Percentiles rank a stretch among this genome's conserved stretches.
These are phyloP conservation scores for Myochromella boudieri DNA, from an alignment of 768 basidiomycete genomes.

Conservation along the genomic window DNA sequence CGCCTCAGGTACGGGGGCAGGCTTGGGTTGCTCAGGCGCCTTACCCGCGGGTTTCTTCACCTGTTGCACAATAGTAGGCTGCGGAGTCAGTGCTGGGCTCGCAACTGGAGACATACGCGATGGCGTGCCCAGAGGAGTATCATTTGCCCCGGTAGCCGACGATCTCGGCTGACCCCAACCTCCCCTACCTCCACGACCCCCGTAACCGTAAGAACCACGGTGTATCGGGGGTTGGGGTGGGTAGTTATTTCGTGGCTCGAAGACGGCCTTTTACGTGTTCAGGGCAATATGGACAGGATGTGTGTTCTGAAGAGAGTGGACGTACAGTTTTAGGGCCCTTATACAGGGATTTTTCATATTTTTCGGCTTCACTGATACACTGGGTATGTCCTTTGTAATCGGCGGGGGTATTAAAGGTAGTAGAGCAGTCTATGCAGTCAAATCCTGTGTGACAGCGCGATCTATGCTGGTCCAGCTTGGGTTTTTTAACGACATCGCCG, in stretches of 20 bases:
- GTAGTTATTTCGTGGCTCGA: constrained; percentile 23
- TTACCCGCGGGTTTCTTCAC: constrained; percentile 11
- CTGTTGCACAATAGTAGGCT: constrained; percentile 12
- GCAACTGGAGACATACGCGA: constrained; percentile 35
- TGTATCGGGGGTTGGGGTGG: constrained; percentile 17
- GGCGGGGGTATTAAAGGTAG: constrained; percentile 70
- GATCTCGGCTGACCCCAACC: constrained; percentile 28
- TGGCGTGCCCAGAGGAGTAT: constrained; percentile 68
- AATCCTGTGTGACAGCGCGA: constrained; percentile 63
- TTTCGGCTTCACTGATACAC: constrained; percentile 90
- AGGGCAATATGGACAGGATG: constrained; percentile 1
- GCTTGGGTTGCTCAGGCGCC: constrained; percentile 8
- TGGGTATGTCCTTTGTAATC: constrained; percentile 82
- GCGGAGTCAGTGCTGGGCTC: constrained; percentile 15
- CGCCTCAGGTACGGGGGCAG: not conserved
- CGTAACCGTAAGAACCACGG: constrained; percentile 20
- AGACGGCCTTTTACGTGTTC: constrained; percentile 7
- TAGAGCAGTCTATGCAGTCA: constrained; percentile 89
- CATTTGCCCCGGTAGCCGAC: constrained; percentile 64
- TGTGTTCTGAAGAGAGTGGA: constrained; percentile 2
- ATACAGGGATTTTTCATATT: constrained; percentile 86
- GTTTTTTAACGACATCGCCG: constrained; percentile 88
- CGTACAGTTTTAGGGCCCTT: constrained; percentile 69
- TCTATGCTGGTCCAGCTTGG: constrained; percentile 83
- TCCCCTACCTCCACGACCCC: constrained; percentile 34